Evolutionary conservation across 2,329 filamentous ascomycete species (phyloP).

Genomic region (Fusarium sp.): DNA sequence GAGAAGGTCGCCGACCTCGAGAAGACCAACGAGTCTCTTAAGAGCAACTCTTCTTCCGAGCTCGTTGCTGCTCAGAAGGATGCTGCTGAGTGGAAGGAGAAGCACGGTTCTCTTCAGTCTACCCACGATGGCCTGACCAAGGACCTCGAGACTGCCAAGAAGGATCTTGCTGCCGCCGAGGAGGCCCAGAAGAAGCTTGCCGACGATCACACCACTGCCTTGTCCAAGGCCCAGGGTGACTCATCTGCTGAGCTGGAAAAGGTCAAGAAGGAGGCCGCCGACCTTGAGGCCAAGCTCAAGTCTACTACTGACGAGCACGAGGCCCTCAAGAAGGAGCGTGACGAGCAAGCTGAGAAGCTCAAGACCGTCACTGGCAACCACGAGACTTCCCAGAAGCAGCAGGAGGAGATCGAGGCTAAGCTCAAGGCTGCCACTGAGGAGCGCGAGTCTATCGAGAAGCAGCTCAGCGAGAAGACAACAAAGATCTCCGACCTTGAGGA

Average conservation of each 20-base stretch:
- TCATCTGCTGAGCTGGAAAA: slow-evolving; percentile 38
- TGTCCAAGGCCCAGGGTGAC: slow-evolving; percentile 41
- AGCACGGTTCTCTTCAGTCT: slow-evolving; percentile 40
- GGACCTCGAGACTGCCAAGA: slow-evolving; percentile 48
- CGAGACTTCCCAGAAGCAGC: slow-evolving; percentile 33
- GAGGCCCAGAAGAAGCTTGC: slow-evolving; percentile 43
- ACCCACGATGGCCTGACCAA: slow-evolving; percentile 41
- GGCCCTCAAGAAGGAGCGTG: slow-evolving; percentile 37
- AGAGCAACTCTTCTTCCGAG: slow-evolving; percentile 49
- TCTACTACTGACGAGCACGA: slow-evolving; percentile 36
- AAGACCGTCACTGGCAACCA: slow-evolving; percentile 28
- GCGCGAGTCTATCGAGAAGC: slow-evolving; percentile 44
- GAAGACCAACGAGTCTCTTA: slow-evolving; percentile 40
- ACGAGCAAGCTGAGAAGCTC: slow-evolving; percentile 37
- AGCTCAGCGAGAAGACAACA: slow-evolving; percentile 45
- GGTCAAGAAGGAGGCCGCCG: slow-evolving; percentile 26
- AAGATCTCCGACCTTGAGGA: slow-evolving; percentile 47
- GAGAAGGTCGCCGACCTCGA: slow-evolving; percentile 45
- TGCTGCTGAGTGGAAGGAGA: slow-evolving; percentile 43
- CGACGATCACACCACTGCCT: slow-evolving; percentile 34
- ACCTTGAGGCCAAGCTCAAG: slow-evolving; percentile 44
- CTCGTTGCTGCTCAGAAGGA: slow-evolving; percentile 48
- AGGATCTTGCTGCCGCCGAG: slow-evolving; percentile 43
- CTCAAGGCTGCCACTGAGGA: slow-evolving; percentile 45
- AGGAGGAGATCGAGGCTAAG: slow-evolving; percentile 39